Percentiles rank a stretch among this genome's conserved stretches.
These are phyloP conservation scores for Epichloe aotearoae DNA, from an alignment of 2,329 filamentous ascomycete genomes.

Conservation along the genomic window DNA sequence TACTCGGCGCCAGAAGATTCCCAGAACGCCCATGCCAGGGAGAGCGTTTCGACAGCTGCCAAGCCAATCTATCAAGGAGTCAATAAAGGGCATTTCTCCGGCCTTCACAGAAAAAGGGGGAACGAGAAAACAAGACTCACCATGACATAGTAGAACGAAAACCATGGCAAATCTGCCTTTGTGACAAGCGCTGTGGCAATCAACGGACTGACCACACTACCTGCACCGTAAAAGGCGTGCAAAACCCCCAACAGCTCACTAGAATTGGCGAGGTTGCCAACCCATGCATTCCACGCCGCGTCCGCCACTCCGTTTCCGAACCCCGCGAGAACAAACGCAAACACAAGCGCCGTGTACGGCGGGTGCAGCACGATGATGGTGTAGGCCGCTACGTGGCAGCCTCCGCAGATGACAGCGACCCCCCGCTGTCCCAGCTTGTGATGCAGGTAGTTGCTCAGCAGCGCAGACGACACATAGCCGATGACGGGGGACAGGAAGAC, in stretches of 20 bases:
- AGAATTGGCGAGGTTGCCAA: slow-evolving; percentile 53
- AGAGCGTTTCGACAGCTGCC: slow-evolving; percentile 37
- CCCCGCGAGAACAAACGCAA: slow-evolving; percentile 49
- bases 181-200: slow-evolving; percentile 60
- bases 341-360: slow-evolving; percentile 48
- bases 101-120: too few relatives aligned
- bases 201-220: slow-evolving; percentile 55
- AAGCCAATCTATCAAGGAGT: slow-evolving; percentile 36
- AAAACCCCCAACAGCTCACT: slow-evolving; percentile 55
- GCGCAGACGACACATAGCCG: slow-evolving; percentile 47
- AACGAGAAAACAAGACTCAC: slow-evolving; percentile 23
- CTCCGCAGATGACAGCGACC: slow-evolving; percentile 47
- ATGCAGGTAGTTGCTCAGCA: slow-evolving; percentile 48
- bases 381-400: slow-evolving; percentile 49
- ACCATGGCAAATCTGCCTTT: slow-evolving; percentile 49
- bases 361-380: slow-evolving; percentile 47
- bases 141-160: slow-evolving; percentile 64
- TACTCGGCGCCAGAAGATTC: slow-evolving; percentile 12
- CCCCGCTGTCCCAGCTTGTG: slow-evolving; percentile 51
- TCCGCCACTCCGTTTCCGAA: slow-evolving; percentile 54
- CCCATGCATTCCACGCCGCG: slow-evolving; percentile 35
- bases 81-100: too few relatives aligned
- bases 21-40: slow-evolving; percentile 47
- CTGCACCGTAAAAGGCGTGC: slow-evolving; percentile 52
- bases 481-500: slow-evolving; percentile 51